phyloP scores from a whole-genome alignment of 139 green algal genomes.

The Coccomyxa sp. region DNA sequence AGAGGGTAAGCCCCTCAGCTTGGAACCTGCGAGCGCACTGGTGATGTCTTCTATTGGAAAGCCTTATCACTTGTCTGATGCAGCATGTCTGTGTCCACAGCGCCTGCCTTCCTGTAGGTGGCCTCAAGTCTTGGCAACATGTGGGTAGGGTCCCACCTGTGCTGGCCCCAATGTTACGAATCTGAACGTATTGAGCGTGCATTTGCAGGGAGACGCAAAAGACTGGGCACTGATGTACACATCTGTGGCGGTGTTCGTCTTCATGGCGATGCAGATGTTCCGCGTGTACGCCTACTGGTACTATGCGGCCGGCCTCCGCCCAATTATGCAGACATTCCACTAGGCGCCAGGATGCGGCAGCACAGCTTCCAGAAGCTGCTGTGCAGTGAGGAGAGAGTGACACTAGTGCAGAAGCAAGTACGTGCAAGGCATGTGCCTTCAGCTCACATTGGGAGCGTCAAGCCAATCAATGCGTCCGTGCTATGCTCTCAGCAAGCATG shows the following conservation, averaged over 20 bases:
- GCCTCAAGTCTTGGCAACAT: not conserved
- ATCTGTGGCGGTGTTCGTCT: not conserved
- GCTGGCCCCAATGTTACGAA: not conserved
- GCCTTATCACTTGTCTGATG: not conserved
- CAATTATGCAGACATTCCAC: not conserved
- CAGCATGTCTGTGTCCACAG: not conserved
- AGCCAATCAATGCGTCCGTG: too few relatives aligned
- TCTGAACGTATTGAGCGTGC: not conserved
- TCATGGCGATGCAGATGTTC: not conserved
- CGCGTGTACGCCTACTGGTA: not conserved
- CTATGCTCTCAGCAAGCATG: too few relatives aligned
- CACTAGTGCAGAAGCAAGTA: too few relatives aligned
- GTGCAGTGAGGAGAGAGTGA: too few relatives aligned
- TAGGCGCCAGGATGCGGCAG: too few relatives aligned
- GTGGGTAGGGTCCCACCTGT: not conserved
- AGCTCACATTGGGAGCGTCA: too few relatives aligned
- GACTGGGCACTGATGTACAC: not conserved
- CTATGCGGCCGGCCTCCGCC: not conserved
- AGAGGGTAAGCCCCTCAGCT: not conserved
- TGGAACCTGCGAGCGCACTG: too few relatives aligned
- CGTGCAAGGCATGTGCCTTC: too few relatives aligned
- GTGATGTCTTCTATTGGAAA: too few relatives aligned
- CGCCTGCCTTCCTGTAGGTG: not conserved
- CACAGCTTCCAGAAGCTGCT: too few relatives aligned
- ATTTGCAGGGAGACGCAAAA: not conserved